Evolutionary conservation across 2,329 filamentous ascomycete genomes (phyloP).

Genomic region (Claviceps arundinis): DNA sequence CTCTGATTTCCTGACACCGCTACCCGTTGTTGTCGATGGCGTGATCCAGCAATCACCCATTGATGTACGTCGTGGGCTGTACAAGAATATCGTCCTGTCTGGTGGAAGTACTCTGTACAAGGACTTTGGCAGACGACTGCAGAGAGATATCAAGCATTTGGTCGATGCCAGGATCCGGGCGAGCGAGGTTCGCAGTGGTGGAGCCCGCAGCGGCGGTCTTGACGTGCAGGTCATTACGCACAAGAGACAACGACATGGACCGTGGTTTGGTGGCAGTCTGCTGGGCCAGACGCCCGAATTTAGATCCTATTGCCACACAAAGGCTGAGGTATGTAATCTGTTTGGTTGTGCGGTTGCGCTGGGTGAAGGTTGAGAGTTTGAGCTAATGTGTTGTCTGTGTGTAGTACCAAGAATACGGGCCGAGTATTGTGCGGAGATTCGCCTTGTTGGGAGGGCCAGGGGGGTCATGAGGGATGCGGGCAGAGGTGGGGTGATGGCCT

Average conservation of each 20-base stretch:
- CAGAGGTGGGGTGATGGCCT: neutral
- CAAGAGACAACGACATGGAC: conserved; percentile 92
- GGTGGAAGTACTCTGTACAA: conserved; percentile 97
- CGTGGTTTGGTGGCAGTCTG: conserved; percentile 96
- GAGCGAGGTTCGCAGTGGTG: conserved; percentile 82
- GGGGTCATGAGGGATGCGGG: conserved; percentile 40
- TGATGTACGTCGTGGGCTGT: conserved; percentile 88
- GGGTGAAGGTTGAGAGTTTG: neutral
- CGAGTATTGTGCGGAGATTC: conserved; percentile 89
- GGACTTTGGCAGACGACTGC: conserved; percentile 89
- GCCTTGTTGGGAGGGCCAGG: conserved; percentile 86
- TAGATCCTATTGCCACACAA: conserved; percentile 95
- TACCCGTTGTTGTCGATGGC: conserved; percentile 86
- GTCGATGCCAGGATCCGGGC: conserved; percentile 88
- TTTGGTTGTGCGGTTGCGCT: neutral
- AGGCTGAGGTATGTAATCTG: conserved; percentile 47
- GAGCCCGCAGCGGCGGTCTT: conserved; percentile 82
- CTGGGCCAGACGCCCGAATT: conserved; percentile 97
- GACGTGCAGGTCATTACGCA: conserved; percentile 97
- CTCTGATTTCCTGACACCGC: conserved; percentile 91
- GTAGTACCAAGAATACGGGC: conserved; percentile 88
- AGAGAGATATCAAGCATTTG: conserved; percentile 91
- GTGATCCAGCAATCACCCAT: conserved; percentile 98
- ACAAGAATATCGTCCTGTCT: conserved; percentile 99
- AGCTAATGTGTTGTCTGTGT: conserved; percentile 10